Evolutionary conservation across 495 filamentous ascomycete genomes (phyloP).

Genomic region (Hyaloscypha bicolor): DNA sequence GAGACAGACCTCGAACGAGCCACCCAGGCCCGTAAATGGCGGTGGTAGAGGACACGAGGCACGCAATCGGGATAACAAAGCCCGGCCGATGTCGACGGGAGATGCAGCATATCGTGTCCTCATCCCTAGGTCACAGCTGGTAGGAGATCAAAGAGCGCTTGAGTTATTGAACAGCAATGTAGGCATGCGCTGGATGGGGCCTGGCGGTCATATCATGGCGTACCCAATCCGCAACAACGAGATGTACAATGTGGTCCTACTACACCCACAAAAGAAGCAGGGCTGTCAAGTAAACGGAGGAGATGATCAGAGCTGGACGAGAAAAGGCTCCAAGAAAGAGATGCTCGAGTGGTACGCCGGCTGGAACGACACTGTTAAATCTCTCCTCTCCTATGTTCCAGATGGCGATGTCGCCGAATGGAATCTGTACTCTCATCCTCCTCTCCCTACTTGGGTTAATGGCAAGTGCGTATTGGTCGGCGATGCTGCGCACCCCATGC

Average conservation of each 20-base stretch:
- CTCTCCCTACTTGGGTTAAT: slow-evolving; percentile 8
- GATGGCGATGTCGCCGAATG: slow-evolving; percentile 13
- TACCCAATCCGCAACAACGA: slow-evolving; percentile 48
- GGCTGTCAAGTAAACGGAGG: neutral
- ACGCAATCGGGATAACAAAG: neutral
- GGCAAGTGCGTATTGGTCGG: slow-evolving; percentile 1
- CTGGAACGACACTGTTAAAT: neutral
- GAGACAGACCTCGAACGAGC: too few species aligned
- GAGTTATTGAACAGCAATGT: slow-evolving; percentile 1
- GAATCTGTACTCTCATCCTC: slow-evolving; percentile 3
- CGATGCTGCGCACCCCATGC: slow-evolving; percentile 18
- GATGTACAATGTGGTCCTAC: slow-evolving; percentile 46
- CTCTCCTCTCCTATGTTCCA: slow-evolving; percentile 12
- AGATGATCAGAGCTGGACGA: neutral
- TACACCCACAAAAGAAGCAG: slow-evolving; percentile 40
- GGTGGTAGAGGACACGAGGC: neutral
- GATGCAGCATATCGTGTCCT: slow-evolving; percentile 51
- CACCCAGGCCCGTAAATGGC: too few species aligned
- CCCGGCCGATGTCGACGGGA: slow-evolving; percentile 33
- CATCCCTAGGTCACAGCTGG: slow-evolving; percentile 37
- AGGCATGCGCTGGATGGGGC: slow-evolving; percentile 12
- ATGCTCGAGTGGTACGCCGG: slow-evolving; percentile 3
- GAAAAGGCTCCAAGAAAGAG: slow-evolving; percentile 3
- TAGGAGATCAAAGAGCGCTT: slow-evolving; percentile 38
- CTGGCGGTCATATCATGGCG: slow-evolving; percentile 23